Evolutionary conservation across 345 rosid genomes (phyloP), one percentile per base, ranked within the genome.

Genomic region (Camelina hispida): DNA sequence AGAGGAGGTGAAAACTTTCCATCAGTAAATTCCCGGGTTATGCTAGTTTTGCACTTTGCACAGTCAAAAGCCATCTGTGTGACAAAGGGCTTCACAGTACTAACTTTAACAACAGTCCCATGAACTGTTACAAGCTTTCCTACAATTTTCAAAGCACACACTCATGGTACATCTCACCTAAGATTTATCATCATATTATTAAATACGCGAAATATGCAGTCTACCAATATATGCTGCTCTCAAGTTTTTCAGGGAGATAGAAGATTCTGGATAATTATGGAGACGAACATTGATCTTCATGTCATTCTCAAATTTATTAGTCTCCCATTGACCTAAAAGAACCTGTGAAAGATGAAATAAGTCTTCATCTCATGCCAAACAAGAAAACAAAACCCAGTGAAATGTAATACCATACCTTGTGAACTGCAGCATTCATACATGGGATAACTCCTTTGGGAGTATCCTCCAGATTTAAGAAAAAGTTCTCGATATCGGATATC

Each of bases 191-290:
- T 43, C 25, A 7, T 38, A 58, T 17, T 16, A 47, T 47, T 18
- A 8, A 40, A 22, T 46, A 10, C 11, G 13, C 1, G 7, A 43
- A 48, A 12, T 35, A 50, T 51, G 77, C 32, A 42, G 75, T 28
- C 72, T 91, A 94, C 97, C 98, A 44, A 94, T 94, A 84, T 84
- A 94, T 62, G 98, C 97, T 28, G 98, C 98, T 81, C 87, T 94
- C 43, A 91, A 79, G 74, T 91, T 94, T 80, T 89, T 94, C 79
- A 94, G 68, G 75, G 90, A 87, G 78, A 90, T 91, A 77, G 85
- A 73, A 75, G 98, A 88, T 76, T 88, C 96, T 1, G 97, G 89
- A 64, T 91, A 82, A 69, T 88, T 91, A 77, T 90, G 79, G 35
- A 87, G 87, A 60, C 98, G 97, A 61, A 89, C 75, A 69, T 85